Evolutionary conservation across 148 eudicot species (phyloP), one percentile per base, ranked within the genome.

Genomic region (Drosera capensis): DNA sequence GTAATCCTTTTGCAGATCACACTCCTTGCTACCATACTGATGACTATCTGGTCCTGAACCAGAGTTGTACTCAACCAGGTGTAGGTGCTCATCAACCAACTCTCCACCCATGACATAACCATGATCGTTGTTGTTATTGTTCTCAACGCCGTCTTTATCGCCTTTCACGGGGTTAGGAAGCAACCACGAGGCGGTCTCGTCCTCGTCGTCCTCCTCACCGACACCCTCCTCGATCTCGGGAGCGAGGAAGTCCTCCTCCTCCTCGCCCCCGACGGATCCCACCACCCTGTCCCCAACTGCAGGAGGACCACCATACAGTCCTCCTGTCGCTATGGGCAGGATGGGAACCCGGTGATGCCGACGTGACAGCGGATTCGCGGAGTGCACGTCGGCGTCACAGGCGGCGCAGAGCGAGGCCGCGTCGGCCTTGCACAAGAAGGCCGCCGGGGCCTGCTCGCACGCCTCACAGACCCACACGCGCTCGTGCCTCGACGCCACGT

Each of bases 341-440:
- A 84, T 68, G 0, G 95, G 87, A 54, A 90, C 87, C 8, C 99
- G 73, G 45, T 73, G 82, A 71, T 90, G 99, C 44, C 95, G 79
- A 40, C 78, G 68, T 0, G 99, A 84, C 0, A 90, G 59, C 0
- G 93, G 93, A 29, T 90, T 90, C n/a, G 95, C 99, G 0, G 95
- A 73, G 68, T 90, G 99, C 57, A 90, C 71, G 9, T 75, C 81
- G 1, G 85, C 63, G 29, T 90, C 99, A 42, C 99, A 90, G 14
- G 68, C 36, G 2, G 68, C 58, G 40, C 99, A 90, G 7, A 90
- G 92, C 5, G 90, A 88, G 7, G 97, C 96, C 0, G 94, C 69
- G 20, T 88, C 96, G 0, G 96, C 92, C 62, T 83, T 83, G 63
- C 96, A 88, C 7, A 80, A 22, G 54, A 83, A 88, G 25, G 83